phyloP scores from a whole-genome alignment of 2,329 filamentous ascomycete species.

The Thelonectria olida region DNA sequence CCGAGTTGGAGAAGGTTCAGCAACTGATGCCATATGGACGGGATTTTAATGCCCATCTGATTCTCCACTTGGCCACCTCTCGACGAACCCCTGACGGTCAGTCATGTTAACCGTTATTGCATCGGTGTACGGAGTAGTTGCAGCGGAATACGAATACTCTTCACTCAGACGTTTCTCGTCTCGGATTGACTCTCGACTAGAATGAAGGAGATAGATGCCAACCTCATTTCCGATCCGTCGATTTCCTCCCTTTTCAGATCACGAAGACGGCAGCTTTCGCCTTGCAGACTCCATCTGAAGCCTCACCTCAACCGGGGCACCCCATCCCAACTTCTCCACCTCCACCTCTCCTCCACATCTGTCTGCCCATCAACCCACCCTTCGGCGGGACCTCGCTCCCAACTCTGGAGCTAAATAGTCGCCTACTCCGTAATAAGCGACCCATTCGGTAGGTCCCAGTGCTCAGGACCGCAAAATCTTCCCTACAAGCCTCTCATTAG shows the following conservation, averaged over 20 bases:
- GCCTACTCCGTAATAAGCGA: slow-evolving; percentile 40
- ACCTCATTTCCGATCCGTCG: neutral
- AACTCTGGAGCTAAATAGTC: slow-evolving; percentile 36
- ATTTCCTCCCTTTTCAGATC: neutral
- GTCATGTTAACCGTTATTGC: neutral
- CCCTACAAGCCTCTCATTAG: slow-evolving; percentile 29
- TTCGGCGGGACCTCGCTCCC: slow-evolving; percentile 43
- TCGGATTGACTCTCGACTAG: neutral
- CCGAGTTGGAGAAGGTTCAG: neutral
- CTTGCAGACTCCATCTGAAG: neutral
- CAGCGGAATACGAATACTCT: neutral
- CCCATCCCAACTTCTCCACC: slow-evolving; percentile 29
- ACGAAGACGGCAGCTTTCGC: neutral
- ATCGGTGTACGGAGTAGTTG: slow-evolving; percentile 2
- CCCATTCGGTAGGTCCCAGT: slow-evolving; percentile 36
- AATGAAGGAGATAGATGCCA: neutral
- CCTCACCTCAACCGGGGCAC: neutral
- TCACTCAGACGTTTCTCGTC: neutral
- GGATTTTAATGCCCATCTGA: slow-evolving; percentile 19
- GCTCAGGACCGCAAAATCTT: slow-evolving; percentile 31
- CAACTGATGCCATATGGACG: slow-evolving; percentile 19
- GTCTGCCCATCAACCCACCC: slow-evolving; percentile 41
- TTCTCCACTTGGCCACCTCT: slow-evolving; percentile 22
- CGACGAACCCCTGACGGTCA: slow-evolving; percentile 11
- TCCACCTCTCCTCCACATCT: slow-evolving; percentile 43